Evolutionary conservation across 202 grass and related monocot genomes (phyloP).

Genomic region (Thinopyrum obtusiflorum): DNA sequence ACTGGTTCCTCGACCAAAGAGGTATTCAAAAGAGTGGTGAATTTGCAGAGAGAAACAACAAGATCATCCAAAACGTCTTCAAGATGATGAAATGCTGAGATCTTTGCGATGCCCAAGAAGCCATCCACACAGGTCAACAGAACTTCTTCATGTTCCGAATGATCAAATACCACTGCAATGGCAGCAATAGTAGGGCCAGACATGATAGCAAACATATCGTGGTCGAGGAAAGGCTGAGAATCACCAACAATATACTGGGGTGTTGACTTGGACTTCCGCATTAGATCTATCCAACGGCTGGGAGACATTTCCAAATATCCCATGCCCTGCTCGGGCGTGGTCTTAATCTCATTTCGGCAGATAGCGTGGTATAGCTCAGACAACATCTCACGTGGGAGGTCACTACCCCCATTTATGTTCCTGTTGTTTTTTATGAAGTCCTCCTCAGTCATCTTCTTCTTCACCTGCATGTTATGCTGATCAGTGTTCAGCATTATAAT

Average conservation of each 20-base stretch:
- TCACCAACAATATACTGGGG: constrained; percentile 82
- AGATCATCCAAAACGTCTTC: constrained; percentile 99
- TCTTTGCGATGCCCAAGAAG: constrained; percentile 92
- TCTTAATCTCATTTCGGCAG: constrained; percentile 90
- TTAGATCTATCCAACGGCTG: constrained; percentile 95
- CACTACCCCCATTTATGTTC: constrained; percentile 89
- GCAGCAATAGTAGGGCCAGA: constrained; percentile 98
- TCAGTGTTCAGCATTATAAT: constrained; percentile 99
- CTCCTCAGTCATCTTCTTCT: constrained; percentile 99
- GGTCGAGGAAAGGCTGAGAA: constrained; percentile 84
- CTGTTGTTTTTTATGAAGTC: constrained; percentile 99
- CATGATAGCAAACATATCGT: constrained; percentile 98
- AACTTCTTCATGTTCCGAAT: constrained; percentile 89
- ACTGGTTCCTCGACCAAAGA: constrained; percentile 97
- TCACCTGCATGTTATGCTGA: constrained; percentile 99
- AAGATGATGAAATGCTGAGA: constrained; percentile 98
- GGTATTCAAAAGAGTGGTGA: constrained; percentile 93
- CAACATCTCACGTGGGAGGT: constrained; percentile 90
- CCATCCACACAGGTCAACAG: constrained; percentile 80
- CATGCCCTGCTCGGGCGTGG: constrained; percentile 82
- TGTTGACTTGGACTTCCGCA: constrained; percentile 87
- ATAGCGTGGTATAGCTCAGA: constrained; percentile 89
- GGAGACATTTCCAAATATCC: constrained; percentile 98
- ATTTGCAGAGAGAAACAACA: constrained; percentile 96
- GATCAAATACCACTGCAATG: constrained; percentile 97